Evolutionary conservation across 306 rosid genomes (phyloP), one percentile per base, ranked within the genome.

Genomic region (Ochetophila trinervis): DNA sequence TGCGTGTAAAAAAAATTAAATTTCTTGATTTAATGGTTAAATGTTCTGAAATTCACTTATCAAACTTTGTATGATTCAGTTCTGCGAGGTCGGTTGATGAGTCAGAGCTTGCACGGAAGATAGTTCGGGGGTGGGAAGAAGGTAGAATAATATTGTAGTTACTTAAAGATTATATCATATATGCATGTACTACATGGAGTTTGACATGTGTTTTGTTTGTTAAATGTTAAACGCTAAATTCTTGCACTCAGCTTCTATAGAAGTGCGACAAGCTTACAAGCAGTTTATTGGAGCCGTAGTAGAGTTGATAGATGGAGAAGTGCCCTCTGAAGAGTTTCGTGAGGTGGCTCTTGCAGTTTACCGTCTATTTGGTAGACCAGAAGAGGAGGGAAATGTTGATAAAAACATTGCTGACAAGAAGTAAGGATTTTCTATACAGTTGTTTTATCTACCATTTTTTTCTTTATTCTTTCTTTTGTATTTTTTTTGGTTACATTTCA

Each of bases 321-420:
- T 83, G 74, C 90, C 86, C 40, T 82, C 98, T 0, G 96, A 92
- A 65, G 98, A 89, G 84, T 86, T 92, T 70, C 86, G 79, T 2
- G 89, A 85, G 73, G 87, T 89, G 82, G 96, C 83, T 6, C 49
- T 84, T 24, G 36, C 74, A 27, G 71, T 73, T 63, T 81, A 72
- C 64, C 55, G 70, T 27, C 71, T 84, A 49, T 81, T 84, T 62
- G 66, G 81, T 6, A 22, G 57, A 42, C 67, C 45, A 4, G 64
- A 10, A 56, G 83, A 75, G 54, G 80, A 75, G n/a, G 80, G 49
- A 47, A 53, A 52, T 60, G 63, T 69, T 21, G 73, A 70, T 52
- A 48, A 56, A 35, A 49, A 47, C 16, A 56, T 71, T 72, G 61
- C 80, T 11, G 80, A 65, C 51, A 84, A 74, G 66, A 87, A 66